phyloP scores from a whole-genome alignment of 192 early-diverging fungal genomes.

The Umbelopsis ramanniana region DNA sequence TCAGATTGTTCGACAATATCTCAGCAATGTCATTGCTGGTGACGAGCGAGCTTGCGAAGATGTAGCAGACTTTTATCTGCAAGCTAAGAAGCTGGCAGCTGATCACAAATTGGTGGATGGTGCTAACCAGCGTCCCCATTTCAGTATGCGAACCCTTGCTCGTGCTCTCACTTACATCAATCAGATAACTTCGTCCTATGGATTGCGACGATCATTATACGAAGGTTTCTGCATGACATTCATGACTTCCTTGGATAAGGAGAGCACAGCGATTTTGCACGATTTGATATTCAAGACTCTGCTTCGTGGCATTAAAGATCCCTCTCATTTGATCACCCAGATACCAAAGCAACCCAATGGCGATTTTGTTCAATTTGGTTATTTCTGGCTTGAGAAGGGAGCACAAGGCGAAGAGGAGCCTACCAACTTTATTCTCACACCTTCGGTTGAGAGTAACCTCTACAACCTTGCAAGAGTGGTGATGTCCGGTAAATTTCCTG shows the following conservation, averaged over 20 bases:
- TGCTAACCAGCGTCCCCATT: constrained; percentile 84
- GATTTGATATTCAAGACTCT: constrained; percentile 63
- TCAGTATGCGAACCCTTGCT: constrained; percentile 91
- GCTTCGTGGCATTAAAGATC: constrained; percentile 60
- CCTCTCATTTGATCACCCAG: constrained; percentile 57
- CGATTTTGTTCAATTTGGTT: constrained; percentile 75
- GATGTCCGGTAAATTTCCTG: constrained; percentile 88
- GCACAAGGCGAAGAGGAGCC: constrained; percentile 41
- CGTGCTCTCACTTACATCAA: constrained; percentile 84
- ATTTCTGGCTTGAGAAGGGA: constrained; percentile 85
- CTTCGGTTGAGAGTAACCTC: constrained; percentile 87
- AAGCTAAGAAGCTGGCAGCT: constrained; percentile 69
- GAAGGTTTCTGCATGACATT: constrained; percentile 98
- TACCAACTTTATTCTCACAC: constrained; percentile 81
- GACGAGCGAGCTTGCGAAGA: constrained; percentile 63
- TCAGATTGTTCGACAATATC: constrained; percentile 78
- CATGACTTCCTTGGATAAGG: constrained; percentile 80
- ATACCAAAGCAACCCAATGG: constrained; percentile 58
- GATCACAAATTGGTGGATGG: constrained; percentile 87
- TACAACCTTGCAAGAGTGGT: constrained; percentile 87
- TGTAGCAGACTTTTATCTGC: constrained; percentile 84
- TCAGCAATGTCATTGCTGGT: constrained; percentile 62
- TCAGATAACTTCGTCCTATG: constrained; percentile 73
- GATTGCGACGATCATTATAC: constrained; percentile 81
- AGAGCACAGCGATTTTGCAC: constrained; percentile 62